phyloP scores from a whole-genome alignment of 768 basidiomycete species.

The Russula brevipes region DNA sequence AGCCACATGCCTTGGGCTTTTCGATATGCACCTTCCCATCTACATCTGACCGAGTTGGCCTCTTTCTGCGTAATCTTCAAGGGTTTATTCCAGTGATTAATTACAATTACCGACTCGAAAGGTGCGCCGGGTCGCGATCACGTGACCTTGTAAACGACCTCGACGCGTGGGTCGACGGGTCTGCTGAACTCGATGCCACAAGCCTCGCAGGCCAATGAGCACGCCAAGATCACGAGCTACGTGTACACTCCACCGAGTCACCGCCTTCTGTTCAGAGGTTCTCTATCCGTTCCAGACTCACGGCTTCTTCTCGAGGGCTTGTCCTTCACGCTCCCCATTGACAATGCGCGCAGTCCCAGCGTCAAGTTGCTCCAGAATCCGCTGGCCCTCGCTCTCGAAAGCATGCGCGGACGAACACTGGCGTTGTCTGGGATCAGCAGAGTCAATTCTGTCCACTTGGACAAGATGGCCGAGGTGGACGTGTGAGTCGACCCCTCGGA shows the following conservation, averaged over 20 bases:
- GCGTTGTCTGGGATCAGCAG: conserved; percentile 51
- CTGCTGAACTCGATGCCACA: not conserved
- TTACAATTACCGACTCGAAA: too few relatives aligned
- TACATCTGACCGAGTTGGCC: too few relatives aligned
- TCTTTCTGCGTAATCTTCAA: too few relatives aligned
- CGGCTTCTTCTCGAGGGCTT: conserved; percentile 67
- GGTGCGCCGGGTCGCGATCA: not conserved
- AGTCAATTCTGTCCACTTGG: conserved; percentile 53
- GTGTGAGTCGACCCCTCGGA: conserved; percentile 36
- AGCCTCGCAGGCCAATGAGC: conserved; percentile 15
- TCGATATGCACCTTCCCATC: too few relatives aligned
- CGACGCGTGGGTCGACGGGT: not conserved
- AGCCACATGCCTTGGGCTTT: too few relatives aligned
- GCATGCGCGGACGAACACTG: conserved; percentile 69
- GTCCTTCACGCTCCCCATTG: conserved; percentile 54
- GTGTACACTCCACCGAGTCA: conserved; percentile 33
- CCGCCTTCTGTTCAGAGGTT: conserved; percentile 71
- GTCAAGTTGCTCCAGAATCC: conserved; percentile 54
- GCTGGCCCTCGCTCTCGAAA: conserved; percentile 67
- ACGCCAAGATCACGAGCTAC: conserved; percentile 23
- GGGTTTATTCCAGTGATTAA: not conserved
- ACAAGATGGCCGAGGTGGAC: conserved; percentile 48
- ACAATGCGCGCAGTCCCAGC: conserved; percentile 25
- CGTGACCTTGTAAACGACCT: not conserved
- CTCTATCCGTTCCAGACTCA: conserved; percentile 69